Evolutionary conservation across 805 yeast species (phyloP).

Genomic region (Tetrapisispora nanseiensis): DNA sequence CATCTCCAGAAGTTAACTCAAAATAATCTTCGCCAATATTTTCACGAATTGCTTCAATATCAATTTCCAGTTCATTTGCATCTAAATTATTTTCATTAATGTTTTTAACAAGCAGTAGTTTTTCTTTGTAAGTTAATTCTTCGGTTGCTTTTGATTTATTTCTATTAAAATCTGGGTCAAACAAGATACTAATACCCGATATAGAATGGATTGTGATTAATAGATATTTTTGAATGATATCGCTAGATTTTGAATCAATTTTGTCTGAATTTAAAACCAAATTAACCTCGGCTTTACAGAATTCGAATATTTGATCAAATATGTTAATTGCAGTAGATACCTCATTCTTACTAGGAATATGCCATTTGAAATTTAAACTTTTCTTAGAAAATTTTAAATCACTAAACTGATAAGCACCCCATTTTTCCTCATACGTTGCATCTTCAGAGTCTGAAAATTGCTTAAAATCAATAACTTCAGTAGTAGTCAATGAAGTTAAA

Average conservation of each 20-base stretch:
- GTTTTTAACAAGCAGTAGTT: slow-evolving; percentile 21
- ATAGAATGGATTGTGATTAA: slow-evolving; percentile 48
- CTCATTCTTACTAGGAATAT: slow-evolving; percentile 49
- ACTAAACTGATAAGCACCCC: slow-evolving; percentile 70
- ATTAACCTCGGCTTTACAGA: slow-evolving; percentile 36
- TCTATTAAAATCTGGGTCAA: slow-evolving; percentile 59
- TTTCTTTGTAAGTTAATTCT: slow-evolving; percentile 5
- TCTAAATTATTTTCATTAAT: slow-evolving; percentile 30
- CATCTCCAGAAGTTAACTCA: slow-evolving; percentile 14
- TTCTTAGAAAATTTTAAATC: slow-evolving; percentile 38
- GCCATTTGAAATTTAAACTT: slow-evolving; percentile 62
- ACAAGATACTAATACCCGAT: slow-evolving; percentile 61
- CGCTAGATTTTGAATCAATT: slow-evolving; percentile 28
- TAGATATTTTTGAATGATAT: slow-evolving; percentile 45
- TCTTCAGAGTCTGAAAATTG: slow-evolving; percentile 40
- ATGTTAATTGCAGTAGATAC: slow-evolving; percentile 51
- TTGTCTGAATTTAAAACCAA: slow-evolving; percentile 16
- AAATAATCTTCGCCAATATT: slow-evolving; percentile 24
- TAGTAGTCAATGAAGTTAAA: slow-evolving; percentile 51
- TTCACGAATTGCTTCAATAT: slow-evolving; percentile 28
- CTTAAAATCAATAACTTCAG: slow-evolving; percentile 47
- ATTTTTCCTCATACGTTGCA: slow-evolving; percentile 36
- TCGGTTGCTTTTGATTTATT: slow-evolving; percentile 9
- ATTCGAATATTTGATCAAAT: slow-evolving; percentile 41
- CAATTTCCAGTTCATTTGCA: slow-evolving; percentile 30